phyloP scores from a whole-genome alignment of 495 filamentous ascomycete genomes.

The Annulohypoxylon nitens region DNA sequence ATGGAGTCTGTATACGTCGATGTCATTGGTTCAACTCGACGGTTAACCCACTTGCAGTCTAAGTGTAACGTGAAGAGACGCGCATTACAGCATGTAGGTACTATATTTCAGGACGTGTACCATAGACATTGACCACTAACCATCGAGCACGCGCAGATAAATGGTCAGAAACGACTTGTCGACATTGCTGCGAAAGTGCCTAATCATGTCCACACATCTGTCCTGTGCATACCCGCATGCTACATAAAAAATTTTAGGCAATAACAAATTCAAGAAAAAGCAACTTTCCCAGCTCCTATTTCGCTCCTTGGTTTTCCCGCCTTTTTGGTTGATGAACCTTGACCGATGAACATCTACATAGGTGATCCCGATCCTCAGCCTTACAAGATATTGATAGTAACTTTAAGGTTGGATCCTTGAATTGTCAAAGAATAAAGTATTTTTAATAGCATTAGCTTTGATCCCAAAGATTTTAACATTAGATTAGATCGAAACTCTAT shows the following conservation, averaged over 20 bases:
- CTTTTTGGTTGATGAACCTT: no score
- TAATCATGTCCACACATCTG: slow-evolving; percentile 39
- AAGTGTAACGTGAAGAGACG: slow-evolving; percentile 30
- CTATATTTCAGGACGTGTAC: slow-evolving; percentile 22
- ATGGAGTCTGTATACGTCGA: slow-evolving; percentile 19
- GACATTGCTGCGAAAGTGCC: slow-evolving; percentile 20
- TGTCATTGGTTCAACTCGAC: slow-evolving; percentile 12
- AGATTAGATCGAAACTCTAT: no score
- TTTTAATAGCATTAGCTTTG: neutral
- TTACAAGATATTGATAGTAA: slow-evolving; percentile 1
- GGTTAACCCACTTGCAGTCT: slow-evolving; percentile 20
- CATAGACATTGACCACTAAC: neutral
- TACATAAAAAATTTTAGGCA: slow-evolving; percentile 21
- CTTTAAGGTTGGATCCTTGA: neutral
- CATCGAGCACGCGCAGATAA: neutral
- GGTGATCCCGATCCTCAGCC: slow-evolving; percentile 1
- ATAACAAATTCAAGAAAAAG: slow-evolving; percentile 14
- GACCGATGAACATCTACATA: neutral
- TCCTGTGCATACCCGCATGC: slow-evolving; percentile 38
- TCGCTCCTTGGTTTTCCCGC: neutral
- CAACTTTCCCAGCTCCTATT: slow-evolving; percentile 13
- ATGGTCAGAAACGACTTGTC: slow-evolving; percentile 26
- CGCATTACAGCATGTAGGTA: slow-evolving; percentile 10
- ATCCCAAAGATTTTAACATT: no score
- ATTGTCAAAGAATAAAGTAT: neutral